Percentiles rank a stretch among this genome's conserved stretches.
Evolutionary conservation across 73 alveolate species (phyloP).

Genomic region (Paramecium tetraurelia): DNA sequence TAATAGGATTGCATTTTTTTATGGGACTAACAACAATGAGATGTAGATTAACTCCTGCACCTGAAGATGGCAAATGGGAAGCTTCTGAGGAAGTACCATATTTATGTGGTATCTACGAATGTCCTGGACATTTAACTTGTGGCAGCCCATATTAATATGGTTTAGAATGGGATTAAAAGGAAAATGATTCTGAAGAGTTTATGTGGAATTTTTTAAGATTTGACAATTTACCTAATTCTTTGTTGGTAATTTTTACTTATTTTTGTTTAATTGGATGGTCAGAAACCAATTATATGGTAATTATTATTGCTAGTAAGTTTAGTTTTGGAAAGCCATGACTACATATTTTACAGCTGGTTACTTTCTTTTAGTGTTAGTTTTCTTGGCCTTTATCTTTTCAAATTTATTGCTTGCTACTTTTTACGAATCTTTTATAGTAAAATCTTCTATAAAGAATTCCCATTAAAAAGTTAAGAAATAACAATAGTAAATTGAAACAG

Average conservation of each 20-base stretch:
- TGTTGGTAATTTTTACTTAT: conserved; percentile 51
- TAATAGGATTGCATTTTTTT: conserved; percentile 56
- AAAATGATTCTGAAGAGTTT: conserved; percentile 34
- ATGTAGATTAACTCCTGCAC: conserved; percentile 59
- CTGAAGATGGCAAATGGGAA: conserved; percentile 16
- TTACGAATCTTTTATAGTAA: conserved; percentile 16
- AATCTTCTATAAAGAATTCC: background rate
- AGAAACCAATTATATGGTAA: conserved; percentile 51
- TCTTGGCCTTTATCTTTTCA: conserved; percentile 9
- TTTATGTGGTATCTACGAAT: conserved; percentile 8
- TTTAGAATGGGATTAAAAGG: conserved; percentile 4
- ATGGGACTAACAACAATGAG: conserved; percentile 33
- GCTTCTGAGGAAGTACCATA: background rate
- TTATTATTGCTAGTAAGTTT: background rate
- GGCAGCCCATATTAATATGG: conserved; percentile 58
- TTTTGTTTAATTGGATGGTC: conserved; percentile 56
- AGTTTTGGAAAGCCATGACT: conserved; percentile 18
- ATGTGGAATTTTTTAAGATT: conserved; percentile 17
- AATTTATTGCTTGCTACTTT: conserved; percentile 12
- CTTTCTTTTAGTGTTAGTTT: background rate
- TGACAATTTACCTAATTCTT: conserved; percentile 24
- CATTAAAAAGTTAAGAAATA: background rate
- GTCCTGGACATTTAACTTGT: conserved; percentile 20
- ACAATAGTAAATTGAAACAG: background rate
- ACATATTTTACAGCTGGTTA: conserved; percentile 5